Evolutionary conservation across 2,329 filamentous ascomycete species (phyloP).

Genomic region (Hyphodiscus sp.): DNA sequence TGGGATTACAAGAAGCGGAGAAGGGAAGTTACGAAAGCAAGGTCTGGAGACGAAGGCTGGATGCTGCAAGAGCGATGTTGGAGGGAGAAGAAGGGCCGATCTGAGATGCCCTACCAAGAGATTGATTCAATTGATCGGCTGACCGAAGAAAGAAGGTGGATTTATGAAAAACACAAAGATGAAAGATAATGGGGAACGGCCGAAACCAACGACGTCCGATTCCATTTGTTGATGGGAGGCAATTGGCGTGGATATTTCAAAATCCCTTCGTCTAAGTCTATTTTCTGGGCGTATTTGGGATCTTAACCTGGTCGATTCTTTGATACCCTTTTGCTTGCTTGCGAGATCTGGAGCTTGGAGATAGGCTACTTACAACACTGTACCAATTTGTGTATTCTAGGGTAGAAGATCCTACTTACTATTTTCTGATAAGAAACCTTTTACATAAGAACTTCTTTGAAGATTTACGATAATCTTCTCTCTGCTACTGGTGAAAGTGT

Average conservation of each 20-base stretch:
- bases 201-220: not conserved
- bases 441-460: not conserved
- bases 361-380: not conserved
- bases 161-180: not conserved
- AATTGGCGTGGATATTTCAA: not conserved
- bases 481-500: too few species aligned
- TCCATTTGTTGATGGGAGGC: not conserved
- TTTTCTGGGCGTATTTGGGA: slow-evolving; percentile 9
- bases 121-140: too few species aligned
- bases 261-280: not conserved
- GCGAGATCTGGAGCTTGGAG: not conserved
- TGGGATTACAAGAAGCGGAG: slow-evolving; percentile 50
- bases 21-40: slow-evolving; percentile 51
- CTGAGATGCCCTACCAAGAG: slow-evolving; percentile 4
- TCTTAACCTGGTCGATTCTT: slow-evolving; percentile 8
- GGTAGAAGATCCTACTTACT: not conserved
- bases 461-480: too few species aligned
- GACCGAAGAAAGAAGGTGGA: not conserved
- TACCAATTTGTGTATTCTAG: not conserved
- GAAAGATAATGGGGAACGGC: not conserved
- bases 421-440: not conserved
- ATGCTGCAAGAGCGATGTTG: slow-evolving; percentile 65
- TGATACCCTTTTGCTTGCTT: slow-evolving; percentile 17
- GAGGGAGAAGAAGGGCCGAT: slow-evolving; percentile 55
- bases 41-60: slow-evolving; percentile 63